Evolutionary conservation across 129 eudicot genomes (phyloP), one percentile per base, ranked within the genome.

Genomic region (Lactuca sativa): DNA sequence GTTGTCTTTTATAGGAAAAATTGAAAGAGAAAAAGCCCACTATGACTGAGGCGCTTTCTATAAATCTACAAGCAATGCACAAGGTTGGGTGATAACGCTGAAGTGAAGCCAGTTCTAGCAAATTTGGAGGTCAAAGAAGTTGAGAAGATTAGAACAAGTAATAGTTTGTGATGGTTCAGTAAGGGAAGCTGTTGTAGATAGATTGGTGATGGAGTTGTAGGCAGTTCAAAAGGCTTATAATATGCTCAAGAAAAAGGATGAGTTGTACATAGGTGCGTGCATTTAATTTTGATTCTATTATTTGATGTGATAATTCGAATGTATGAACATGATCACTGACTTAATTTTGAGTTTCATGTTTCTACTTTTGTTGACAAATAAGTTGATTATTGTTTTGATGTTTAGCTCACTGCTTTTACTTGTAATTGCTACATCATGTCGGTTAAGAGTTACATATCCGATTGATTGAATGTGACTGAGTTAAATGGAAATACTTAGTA

Each of bases 1-100:
- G 53, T 47, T 63, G 11, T 67, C 56, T 61, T 71, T 44, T 11
- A 66, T 72, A 95, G 99, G 99, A 95, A 90, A 95, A 95, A 87
- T 53, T 95, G 75, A 95, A 95, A 81, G 99, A 95, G 93, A 95
- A 95, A 80, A 95, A 95, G 66, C 99, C 99, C 54, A 87, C 97
- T 53, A 54, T 84, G 79, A 78, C 89, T 0, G 97, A 90, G 68
- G 92, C 99, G 32, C 88, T 95, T 44, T 64, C 75, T 15, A 95
- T 87, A 80, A 95, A 97, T 71, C 90, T 95, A 53, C 97, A 90
- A 76, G 32, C 93, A 79, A 54, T 67, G 43, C 4, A 49, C 41
- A n/a, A 70, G 37, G 61, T 66, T 53, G 3, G 75, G 69, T 76
- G 75, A 51, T 12, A 68, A 68, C 7, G 64, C 31, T 62, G 68